Evolutionary conservation across 2,329 filamentous ascomycete genomes (phyloP).

Genomic region (Penicillium concentricum): DNA sequence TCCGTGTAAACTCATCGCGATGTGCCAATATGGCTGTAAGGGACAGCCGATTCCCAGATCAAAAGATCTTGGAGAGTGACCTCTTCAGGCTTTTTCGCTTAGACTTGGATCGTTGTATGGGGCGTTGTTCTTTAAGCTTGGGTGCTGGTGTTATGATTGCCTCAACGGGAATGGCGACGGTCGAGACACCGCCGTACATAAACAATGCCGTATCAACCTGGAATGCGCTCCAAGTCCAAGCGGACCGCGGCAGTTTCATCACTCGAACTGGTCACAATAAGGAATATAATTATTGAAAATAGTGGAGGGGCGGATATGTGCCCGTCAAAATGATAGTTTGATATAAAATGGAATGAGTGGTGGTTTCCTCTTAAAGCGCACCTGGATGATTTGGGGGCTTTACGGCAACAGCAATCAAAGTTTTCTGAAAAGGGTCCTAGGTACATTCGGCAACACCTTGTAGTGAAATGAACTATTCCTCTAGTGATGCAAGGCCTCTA

Average conservation of each 20-base stretch:
- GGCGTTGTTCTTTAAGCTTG: constrained; percentile 2
- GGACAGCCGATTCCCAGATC: neutral
- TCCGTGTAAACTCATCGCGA: constrained; percentile 25
- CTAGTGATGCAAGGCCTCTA: neutral
- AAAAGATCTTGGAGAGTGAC: constrained; percentile 15
- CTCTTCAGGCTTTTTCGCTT: constrained; percentile 12
- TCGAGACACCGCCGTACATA: constrained; percentile 24
- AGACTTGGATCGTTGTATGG: constrained; percentile 5
- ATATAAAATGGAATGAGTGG: neutral
- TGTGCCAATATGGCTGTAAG: neutral
- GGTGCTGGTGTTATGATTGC: constrained; percentile 11
- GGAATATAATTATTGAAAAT: neutral
- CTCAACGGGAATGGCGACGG: constrained; percentile 16
- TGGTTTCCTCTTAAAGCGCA: constrained; percentile 1
- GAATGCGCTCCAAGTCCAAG: constrained; percentile 24
- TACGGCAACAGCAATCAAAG: neutral
- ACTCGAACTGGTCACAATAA: constrained; percentile 9
- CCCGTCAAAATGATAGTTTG: neutral
- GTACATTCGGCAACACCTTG: neutral
- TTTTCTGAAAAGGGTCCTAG: neutral
- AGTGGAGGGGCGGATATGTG: neutral
- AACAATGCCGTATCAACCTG: constrained; percentile 26
- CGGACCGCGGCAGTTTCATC: constrained; percentile 17
- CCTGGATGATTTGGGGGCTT: neutral
- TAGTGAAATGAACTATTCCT: neutral